Conservation (phyloP, 116 monocot genomes). For the Dioscorea cayenensis region DNA sequence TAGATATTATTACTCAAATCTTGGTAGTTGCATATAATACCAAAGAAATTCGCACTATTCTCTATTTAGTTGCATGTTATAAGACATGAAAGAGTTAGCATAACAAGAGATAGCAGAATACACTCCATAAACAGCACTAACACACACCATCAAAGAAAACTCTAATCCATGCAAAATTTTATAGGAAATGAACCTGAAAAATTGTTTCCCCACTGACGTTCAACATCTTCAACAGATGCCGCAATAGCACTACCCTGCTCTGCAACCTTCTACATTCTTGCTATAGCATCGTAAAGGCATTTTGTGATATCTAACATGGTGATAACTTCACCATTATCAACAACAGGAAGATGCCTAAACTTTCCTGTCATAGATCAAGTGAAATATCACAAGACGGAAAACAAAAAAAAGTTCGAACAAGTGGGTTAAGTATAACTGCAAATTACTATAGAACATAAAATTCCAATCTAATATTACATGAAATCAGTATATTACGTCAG, state of each 20-base stretch:
- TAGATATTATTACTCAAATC: no score
- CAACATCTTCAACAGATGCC: constrained; percentile 92
- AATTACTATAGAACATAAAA: no score
- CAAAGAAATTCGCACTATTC: no score
- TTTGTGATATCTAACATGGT: constrained; percentile 90
- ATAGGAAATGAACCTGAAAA: constrained; percentile 43
- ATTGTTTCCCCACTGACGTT: constrained; percentile 71
- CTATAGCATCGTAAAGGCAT: constrained; percentile 97
- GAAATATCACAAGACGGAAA: not conserved
- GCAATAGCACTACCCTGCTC: constrained; percentile 93
- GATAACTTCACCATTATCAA: constrained; percentile 98
- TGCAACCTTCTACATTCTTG: constrained; percentile 93
- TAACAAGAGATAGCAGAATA: no score
- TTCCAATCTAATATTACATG: no score
- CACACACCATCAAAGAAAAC: not conserved
- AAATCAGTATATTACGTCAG: no score
- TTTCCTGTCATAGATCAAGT: constrained; percentile 44
- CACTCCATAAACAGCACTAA: not conserved
- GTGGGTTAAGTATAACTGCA: not conserved
- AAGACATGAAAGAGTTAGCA: no score
- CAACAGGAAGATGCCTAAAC: constrained; percentile 96
- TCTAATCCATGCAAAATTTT: not conserved
- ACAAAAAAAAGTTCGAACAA: not conserved
- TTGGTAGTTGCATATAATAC: no score
- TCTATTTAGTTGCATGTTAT: no score